Evolutionary conservation across 23 red algal species (phyloP).

Genomic region (Gracilaria domingensis): DNA sequence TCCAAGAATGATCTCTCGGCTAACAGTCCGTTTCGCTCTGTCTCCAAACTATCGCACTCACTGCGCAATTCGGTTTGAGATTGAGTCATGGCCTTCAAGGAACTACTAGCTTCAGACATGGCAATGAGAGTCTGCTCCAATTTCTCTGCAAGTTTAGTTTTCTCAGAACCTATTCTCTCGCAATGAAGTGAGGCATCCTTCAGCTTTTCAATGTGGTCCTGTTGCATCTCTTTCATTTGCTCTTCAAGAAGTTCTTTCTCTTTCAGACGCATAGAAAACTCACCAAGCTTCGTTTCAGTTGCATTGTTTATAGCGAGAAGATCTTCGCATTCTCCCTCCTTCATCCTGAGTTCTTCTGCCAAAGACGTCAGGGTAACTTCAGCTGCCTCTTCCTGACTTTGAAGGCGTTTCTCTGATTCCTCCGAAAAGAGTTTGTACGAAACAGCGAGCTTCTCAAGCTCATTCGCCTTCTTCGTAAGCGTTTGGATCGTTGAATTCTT

Average conservation of each 20-base stretch:
- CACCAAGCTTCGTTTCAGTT: not conserved
- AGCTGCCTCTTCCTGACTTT: slow-evolving; percentile 20
- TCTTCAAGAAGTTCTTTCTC: not conserved
- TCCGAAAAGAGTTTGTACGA: not conserved
- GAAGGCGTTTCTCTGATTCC: slow-evolving; percentile 20
- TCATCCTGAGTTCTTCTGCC: not conserved
- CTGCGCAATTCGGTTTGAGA: not conserved
- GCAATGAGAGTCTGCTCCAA: not conserved
- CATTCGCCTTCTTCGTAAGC: not conserved
- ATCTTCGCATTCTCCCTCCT: not conserved
- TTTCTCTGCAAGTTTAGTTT: not conserved
- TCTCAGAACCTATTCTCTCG: not conserved
- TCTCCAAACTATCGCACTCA: not conserved
- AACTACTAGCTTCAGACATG: not conserved
- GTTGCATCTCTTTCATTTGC: not conserved
- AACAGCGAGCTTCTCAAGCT: not conserved
- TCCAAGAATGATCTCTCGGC: not conserved
- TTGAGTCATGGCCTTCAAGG: not conserved
- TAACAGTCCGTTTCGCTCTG: not conserved
- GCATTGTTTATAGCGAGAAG: not conserved
- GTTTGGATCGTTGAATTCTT: not conserved
- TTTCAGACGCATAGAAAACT: not conserved
- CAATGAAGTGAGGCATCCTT: not conserved
- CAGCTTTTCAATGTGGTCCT: not conserved
- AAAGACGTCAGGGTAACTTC: slow-evolving; percentile 1